Conservation (phyloP, 1,284 basidiomycete species). For the Peniophora sp. region DNA sequence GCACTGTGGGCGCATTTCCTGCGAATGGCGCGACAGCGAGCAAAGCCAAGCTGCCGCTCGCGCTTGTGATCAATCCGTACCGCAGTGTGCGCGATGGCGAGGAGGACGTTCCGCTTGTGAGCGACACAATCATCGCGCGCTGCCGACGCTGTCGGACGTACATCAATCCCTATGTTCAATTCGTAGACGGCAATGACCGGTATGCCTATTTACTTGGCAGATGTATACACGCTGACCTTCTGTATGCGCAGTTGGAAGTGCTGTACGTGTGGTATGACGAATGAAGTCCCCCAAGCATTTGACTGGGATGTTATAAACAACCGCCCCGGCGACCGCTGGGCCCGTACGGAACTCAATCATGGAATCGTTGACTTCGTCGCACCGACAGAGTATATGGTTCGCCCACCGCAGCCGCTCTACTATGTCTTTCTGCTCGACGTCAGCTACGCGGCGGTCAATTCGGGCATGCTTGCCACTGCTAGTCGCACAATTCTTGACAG, state of each 20-base stretch:
- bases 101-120: conserved; percentile 78
- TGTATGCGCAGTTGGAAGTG: conserved; percentile 80
- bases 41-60: conserved; percentile 93
- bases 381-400: conserved; percentile 99
- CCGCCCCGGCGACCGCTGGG: conserved; percentile 94
- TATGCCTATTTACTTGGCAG: conserved; percentile 24
- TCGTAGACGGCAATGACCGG: conserved; percentile 96
- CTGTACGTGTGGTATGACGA: conserved; percentile 98
- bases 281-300: conserved; percentile 97
- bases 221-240: conserved; percentile 2
- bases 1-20: conserved; percentile 88
- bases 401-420: conserved; percentile 96
- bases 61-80: conserved; percentile 89
- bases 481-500: conserved; percentile 48
- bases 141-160: conserved; percentile 97
- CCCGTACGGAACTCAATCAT: conserved; percentile 89
- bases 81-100: conserved; percentile 74
- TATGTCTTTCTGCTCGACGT: conserved; percentile 98
- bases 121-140: conserved; percentile 94
- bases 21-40: conserved; percentile 85
- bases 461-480: conserved; percentile 35
- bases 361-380: conserved; percentile 97
- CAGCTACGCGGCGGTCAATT: conserved; percentile 85
- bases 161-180: conserved; percentile 98
- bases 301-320: conserved; percentile 96